A percentile compares a stretch with the other conserved stretches of the same genome.
phyloP scores from a whole-genome alignment of 208 protist species.

The Naegleria gruberi region DNA sequence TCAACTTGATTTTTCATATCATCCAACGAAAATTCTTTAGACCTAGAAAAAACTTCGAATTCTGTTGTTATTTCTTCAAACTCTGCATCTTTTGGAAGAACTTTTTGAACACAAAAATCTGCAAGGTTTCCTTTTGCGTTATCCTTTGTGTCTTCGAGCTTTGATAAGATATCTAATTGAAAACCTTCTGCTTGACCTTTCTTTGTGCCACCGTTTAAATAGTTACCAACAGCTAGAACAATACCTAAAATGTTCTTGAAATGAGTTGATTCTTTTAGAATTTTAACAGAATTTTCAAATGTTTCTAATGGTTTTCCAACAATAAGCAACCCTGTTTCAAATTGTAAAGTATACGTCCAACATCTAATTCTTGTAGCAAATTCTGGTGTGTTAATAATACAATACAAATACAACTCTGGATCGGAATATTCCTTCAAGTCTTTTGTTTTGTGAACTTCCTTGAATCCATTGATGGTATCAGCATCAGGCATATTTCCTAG shows the following conservation, averaged over 20 bases:
- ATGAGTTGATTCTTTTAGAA: not conserved
- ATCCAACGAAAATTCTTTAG: not conserved
- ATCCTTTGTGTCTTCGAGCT: not conserved
- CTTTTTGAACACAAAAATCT: not conserved
- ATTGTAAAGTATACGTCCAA: not conserved
- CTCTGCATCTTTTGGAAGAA: not conserved
- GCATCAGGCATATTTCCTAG: not conserved
- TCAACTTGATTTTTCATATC: not conserved
- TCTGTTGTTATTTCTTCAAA: not conserved
- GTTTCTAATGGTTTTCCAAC: not conserved
- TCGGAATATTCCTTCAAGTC: not conserved
- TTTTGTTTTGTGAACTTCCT: not conserved
- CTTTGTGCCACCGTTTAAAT: not conserved
- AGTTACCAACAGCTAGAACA: conserved; percentile 1
- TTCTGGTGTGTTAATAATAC: not conserved
- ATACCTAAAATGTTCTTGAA: not conserved
- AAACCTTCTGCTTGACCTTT: conserved; percentile 22
- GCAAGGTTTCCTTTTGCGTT: not conserved
- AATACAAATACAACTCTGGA: not conserved
- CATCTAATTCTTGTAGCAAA: not conserved
- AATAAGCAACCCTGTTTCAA: not conserved
- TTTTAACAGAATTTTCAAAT: not conserved
- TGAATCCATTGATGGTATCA: not conserved
- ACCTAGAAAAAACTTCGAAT: not conserved
- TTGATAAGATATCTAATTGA: not conserved